Evolutionary conservation across 1,284 basidiomycete genomes (phyloP).

Genomic region (Cutaneotrichosporon sp.): DNA sequence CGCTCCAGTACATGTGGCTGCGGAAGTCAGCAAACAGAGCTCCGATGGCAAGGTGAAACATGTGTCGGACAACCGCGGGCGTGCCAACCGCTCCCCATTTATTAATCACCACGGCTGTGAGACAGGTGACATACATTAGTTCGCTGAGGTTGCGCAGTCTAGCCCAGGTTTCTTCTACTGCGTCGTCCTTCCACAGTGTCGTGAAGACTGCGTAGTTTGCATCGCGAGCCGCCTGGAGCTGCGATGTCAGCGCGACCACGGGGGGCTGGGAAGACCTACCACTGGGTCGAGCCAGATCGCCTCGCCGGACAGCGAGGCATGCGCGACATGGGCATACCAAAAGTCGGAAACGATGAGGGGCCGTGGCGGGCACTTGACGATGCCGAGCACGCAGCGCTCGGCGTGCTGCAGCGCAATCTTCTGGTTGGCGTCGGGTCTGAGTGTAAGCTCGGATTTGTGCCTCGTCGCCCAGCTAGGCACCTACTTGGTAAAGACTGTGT

Average conservation of each 20-base stretch:
- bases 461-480: background rate
- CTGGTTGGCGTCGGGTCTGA: background rate
- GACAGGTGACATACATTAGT: too few relatives aligned
- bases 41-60: too few relatives aligned
- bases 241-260: too few relatives aligned
- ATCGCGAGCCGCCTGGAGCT: too few relatives aligned
- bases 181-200: background rate
- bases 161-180: background rate
- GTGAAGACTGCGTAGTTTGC: too few relatives aligned
- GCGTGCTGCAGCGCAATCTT: constrained; percentile 19
- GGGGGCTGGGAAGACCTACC: constrained; percentile 7
- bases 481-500: background rate
- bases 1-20: constrained; percentile 5
- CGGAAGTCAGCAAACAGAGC: too few relatives aligned
- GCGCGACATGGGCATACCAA: constrained; percentile 27
- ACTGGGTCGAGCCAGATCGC: constrained; percentile 31
- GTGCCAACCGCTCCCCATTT: too few relatives aligned
- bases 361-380: constrained; percentile 25
- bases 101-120: too few relatives aligned
- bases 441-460: constrained; percentile 11
- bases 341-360: constrained; percentile 36
- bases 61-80: too few relatives aligned
- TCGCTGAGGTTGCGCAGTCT: background rate
- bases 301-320: constrained; percentile 26
- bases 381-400: constrained; percentile 27